Evolutionary conservation across 2,329 filamentous ascomycete genomes (phyloP), one percentile per base, ranked within the genome.

Genomic region (Ophiostoma ulmi): DNA sequence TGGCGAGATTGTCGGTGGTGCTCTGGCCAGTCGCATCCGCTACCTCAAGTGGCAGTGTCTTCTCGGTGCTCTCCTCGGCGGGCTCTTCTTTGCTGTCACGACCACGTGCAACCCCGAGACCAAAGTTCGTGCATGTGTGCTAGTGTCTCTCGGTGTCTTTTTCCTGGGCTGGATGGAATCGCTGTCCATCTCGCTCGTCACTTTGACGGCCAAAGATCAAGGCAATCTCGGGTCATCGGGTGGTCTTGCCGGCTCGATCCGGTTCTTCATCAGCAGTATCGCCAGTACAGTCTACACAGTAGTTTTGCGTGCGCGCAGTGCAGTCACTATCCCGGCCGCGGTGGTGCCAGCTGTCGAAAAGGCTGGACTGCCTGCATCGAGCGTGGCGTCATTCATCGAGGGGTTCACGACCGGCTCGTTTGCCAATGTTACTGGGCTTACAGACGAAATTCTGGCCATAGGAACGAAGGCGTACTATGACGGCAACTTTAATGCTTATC

Each of bases 151-250:
- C 22, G 78, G 77, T n/a, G 75, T 76, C 58, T 79, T 79, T 72
- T 77, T 78, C 64, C 75, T 80, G 70, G 79, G 79, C 41, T 80
- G 78, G 77, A 75, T 76, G 44, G 79, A 80, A 72, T 77, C 76
- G 20, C 73, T 78, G 22, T 75, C 77, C 63, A 78, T 81, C 72
- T 77, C 77, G 17, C 77, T 79, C 58, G 76, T 78, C 22, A 80
- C 78, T 1, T 75, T 80, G 6, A 75, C 76, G 1, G 77, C 77
- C 20, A 77, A 77, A 65, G 77, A 80, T 55, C 78, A 80, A 75
- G 73, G 70, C 26, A 77, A 79, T 67, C 75, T 80, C n/a, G 79
- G 79, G 10, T 78, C 76, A 22, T 77, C 78, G 1, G 75, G 76
- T 31, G 79, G 79, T 22, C 72, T 79, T n/a, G 78, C 78, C 3